Conservation (phyloP, 139 green algal genomes). For the Picocystis salinarum region DNA sequence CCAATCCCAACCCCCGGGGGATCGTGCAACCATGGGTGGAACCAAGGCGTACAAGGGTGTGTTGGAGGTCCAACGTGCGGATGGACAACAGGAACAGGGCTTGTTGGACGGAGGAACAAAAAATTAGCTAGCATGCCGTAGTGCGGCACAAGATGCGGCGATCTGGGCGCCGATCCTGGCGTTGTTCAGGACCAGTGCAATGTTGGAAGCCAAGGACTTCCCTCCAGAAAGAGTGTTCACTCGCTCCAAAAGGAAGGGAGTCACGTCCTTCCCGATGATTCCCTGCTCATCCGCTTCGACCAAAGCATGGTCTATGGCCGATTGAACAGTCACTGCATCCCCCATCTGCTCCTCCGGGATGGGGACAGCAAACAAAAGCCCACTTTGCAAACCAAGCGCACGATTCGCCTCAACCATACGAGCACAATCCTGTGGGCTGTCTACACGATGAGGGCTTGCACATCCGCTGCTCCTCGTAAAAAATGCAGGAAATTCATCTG, state of each 20-base stretch:
- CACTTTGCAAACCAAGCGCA: slow-evolving; percentile 25
- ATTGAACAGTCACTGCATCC: slow-evolving; percentile 18
- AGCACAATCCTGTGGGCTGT: slow-evolving; percentile 38
- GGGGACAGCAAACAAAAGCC: slow-evolving; percentile 59
- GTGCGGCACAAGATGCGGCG: too few relatives aligned
- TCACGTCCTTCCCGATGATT: slow-evolving; percentile 54
- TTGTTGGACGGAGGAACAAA: too few relatives aligned
- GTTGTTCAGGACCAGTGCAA: slow-evolving; percentile 87
- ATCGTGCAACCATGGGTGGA: too few relatives aligned
- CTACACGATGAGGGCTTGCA: slow-evolving; percentile 32
- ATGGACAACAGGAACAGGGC: too few relatives aligned
- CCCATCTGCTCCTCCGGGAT: slow-evolving; percentile 44
- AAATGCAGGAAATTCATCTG: slow-evolving; percentile 89
- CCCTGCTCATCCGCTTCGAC: slow-evolving; percentile 30
- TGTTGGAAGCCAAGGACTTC: slow-evolving; percentile 70
- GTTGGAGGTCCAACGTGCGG: too few relatives aligned
- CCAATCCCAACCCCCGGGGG: too few relatives aligned
- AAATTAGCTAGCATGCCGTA: too few relatives aligned
- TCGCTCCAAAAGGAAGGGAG: slow-evolving; percentile 74
- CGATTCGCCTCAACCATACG: slow-evolving; percentile 22
- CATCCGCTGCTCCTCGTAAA: slow-evolving; percentile 62
- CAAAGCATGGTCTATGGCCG: slow-evolving; percentile 32
- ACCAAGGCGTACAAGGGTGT: too few relatives aligned
- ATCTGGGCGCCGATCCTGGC: slow-evolving; percentile 56
- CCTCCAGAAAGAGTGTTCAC: slow-evolving; percentile 61